These are phyloP conservation scores for Pythium dissimile DNA, from an alignment of 352 stramenopile genomes.

Conservation along the genomic window DNA sequence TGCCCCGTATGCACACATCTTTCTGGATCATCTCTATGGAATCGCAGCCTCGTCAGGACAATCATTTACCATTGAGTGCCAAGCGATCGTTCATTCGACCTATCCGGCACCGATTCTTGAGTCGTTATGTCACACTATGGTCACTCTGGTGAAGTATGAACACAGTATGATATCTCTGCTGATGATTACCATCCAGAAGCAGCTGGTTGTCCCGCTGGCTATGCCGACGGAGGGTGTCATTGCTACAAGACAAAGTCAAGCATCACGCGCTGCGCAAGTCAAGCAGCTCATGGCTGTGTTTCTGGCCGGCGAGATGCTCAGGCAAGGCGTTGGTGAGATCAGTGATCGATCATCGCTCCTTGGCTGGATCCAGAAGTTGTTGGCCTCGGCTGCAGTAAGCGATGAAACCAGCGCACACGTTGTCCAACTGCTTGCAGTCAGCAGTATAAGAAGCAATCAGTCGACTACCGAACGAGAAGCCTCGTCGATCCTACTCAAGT, in stretches of 20 bases:
- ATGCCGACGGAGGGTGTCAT: neutral
- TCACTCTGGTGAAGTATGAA: constrained; percentile 57
- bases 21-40: constrained; percentile 74
- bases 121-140: constrained; percentile 67
- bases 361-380: constrained; percentile 62
- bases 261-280: constrained; percentile 35
- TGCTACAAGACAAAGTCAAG: constrained; percentile 6
- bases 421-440: constrained; percentile 39
- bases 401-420: constrained; percentile 67
- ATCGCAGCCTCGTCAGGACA: constrained; percentile 41
- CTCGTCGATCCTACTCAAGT: constrained; percentile 1
- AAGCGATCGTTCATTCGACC: constrained; percentile 3
- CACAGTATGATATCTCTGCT: constrained; percentile 66
- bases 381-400: constrained; percentile 47
- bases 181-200: constrained; percentile 87
- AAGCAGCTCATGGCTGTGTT: constrained; percentile 83
- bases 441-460: constrained; percentile 1
- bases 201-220: constrained; percentile 48
- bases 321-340: constrained; percentile 44
- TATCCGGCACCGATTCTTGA: constrained; percentile 66
- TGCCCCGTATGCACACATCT: constrained; percentile 61
- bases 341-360: constrained; percentile 58
- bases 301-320: constrained; percentile 59
- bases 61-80: neutral
- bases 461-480: neutral